Evolutionary conservation across 1,284 basidiomycete species (phyloP), one percentile per base, ranked within the genome.

Genomic region (Anthracocystis panici-leucophaei): DNA sequence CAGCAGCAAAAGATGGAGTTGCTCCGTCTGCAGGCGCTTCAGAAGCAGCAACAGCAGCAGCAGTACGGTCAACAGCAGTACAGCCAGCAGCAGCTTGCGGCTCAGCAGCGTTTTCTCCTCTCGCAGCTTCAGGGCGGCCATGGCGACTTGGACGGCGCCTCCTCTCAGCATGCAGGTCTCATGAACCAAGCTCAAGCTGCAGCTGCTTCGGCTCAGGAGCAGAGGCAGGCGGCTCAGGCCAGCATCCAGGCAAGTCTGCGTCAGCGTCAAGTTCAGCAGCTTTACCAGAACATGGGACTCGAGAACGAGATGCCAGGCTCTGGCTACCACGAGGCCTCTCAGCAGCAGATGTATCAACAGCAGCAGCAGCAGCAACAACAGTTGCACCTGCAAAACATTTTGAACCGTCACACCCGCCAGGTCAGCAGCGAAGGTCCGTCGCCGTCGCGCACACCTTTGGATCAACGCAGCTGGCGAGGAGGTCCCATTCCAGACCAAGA

Each of bases 181-280:
- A 70, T 56, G 64, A 64, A 53, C 45, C 59, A 57, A 49, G 67
- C 57, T 21, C 59, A 64, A 31, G 49, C 45, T 48, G 60, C 62
- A 21, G 67, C 66, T 42, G 58, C 72, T 20, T 65, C 65, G 12
- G 77, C 72, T 8, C 71, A 71, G 44, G 78, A 81, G 65, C 79
- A 81, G 65, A 71, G 78, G 31, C 75, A 79, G 44, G 79, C 79
- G 10, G 79, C 78, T 18, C 77, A 79, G 48, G 79, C 79, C 20
- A 79, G 67, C 61, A 74, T 81, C 45, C 79, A 81, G 35, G 79
- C 79, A n/a, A 79, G 65, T 41, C 59, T 78, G 11, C 75, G 79
- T 53, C 73, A 81, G 56, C 75, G 80, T 20, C 77, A 81, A 49
- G 72, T 68, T 3, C 77, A 81, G 67, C 78, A 80, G 57, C 64